Base-by-base conservation (phyloP, 305 asterid species). In the Fraxinus latifolia region DNA sequence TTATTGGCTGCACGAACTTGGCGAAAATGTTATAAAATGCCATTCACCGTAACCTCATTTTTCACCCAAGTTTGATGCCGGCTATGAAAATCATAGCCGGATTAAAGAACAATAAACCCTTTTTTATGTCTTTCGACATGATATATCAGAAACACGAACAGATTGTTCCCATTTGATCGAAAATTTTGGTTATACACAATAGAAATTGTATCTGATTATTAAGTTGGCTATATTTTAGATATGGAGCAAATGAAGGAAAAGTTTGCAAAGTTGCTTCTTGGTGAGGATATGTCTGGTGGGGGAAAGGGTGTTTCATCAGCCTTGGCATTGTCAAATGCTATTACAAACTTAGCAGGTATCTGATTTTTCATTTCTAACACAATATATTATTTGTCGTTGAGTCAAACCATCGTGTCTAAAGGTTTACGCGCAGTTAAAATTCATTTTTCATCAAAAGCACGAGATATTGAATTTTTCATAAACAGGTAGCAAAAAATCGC, bases 201-300 rank as follows among this genome's bases (percentile, higher is more conserved):
- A 17, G 17, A 47, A 47, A 47, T 47, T 47, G 58, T 47, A 47
- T 47, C 17, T 55, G 25, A 32, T 14, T 15, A 3, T 2, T 78
- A 39, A 76, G 27, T 27, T 74, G 79, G 78, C 1, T 21, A 27
- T 14, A 31, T 17, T 81, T 25, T 75, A 93, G 98, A 93, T 84
- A 81, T 87, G 86, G 93, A 90, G 5, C 2, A 87, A 85, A 90
- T 94, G 97, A 94, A 94, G 92, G 96, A 91, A 82, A 94, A 83
- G 80, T 94, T 90, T 83, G 87, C 96, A 77, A 94, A 94, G 89
- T 81, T 94, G 95, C 94, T 92, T 33, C 88, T 94, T 17, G 98
- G 97, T 2, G 98, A 94, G 90, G 98, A 94, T 84, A 94, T 92
- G 97, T 94, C 98, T 33, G 97, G 98, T 44, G 96, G 97, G 79